A percentile compares a stretch with the other conserved stretches of the same genome.
phyloP scores from a whole-genome alignment of 164 flowering plant genomes.

The Cinnamomum chago region DNA sequence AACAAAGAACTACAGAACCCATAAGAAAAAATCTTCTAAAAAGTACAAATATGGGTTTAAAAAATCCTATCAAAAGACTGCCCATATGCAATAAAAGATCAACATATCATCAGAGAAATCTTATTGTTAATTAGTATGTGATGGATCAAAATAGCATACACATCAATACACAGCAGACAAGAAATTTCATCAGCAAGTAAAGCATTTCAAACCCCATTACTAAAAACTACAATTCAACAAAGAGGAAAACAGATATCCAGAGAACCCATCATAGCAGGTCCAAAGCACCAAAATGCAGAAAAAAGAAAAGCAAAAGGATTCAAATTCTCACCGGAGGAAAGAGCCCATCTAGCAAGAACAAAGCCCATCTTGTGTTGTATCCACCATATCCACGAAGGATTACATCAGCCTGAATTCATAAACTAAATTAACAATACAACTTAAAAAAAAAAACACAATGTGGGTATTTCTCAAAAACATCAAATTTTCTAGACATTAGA shows the following conservation, averaged over 20 bases:
- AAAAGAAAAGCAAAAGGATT: background rate
- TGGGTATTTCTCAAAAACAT: background rate
- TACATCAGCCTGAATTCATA: slow-evolving; percentile 60
- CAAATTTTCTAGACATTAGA: background rate
- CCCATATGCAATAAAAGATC: background rate
- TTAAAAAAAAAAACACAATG: background rate
- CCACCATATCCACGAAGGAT: slow-evolving; percentile 87
- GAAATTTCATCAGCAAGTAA: background rate
- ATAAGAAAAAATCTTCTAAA: background rate
- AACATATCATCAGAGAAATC: background rate
- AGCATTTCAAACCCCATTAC: background rate
- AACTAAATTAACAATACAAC: background rate
- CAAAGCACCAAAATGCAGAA: background rate
- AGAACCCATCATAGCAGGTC: background rate
- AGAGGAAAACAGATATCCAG: background rate
- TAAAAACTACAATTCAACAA: background rate
- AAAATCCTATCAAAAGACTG: background rate
- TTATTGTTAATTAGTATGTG: background rate
- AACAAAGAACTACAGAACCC: background rate
- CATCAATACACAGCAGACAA: no score
- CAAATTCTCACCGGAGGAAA: slow-evolving; percentile 57
- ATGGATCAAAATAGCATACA: background rate
- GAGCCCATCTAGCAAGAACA: slow-evolving; percentile 67
- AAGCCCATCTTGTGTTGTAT: slow-evolving; percentile 89
- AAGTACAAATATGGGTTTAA: no score